Evolutionary conservation across 176 grass and related monocot genomes (phyloP).

Genomic region (Elaeis guineensis): DNA sequence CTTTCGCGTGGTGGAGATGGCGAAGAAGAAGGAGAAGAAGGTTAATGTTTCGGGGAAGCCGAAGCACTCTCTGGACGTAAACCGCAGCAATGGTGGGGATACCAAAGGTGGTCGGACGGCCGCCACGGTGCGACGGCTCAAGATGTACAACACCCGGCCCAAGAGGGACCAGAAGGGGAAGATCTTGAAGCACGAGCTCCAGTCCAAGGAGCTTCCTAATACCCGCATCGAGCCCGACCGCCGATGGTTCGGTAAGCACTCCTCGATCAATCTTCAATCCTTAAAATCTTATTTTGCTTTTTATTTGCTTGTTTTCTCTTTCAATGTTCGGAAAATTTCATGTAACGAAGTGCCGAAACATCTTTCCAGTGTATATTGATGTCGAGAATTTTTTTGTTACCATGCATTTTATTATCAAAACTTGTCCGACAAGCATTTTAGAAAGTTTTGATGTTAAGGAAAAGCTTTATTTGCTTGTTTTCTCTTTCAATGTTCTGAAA

Average conservation of each 20-base stretch:
- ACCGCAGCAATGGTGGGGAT: constrained; percentile 70
- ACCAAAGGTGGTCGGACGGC: constrained; percentile 50
- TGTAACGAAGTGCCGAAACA: too few species aligned
- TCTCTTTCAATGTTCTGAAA: too few species aligned
- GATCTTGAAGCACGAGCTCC: constrained; percentile 52
- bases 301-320: neutral
- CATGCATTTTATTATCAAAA: too few species aligned
- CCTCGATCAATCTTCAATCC: neutral
- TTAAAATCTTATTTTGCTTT: neutral
- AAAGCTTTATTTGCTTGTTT: too few species aligned
- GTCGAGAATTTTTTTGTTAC: too few species aligned
- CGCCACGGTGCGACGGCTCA: constrained; percentile 67
- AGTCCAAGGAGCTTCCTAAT: constrained; percentile 84
- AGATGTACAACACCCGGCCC: constrained; percentile 68
- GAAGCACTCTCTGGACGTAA: constrained; percentile 83
- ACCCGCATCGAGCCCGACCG: constrained; percentile 84
- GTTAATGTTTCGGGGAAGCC: constrained; percentile 91
- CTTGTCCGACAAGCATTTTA: too few species aligned
- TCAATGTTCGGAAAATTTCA: too few species aligned
- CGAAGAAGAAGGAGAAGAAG: constrained; percentile 79
- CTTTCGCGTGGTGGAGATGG: constrained; percentile 21
- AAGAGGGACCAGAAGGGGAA: constrained; percentile 55
- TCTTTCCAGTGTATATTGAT: too few species aligned
- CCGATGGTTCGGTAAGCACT: constrained; percentile 63
- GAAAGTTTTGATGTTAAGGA: too few species aligned